These are phyloP conservation scores for Durusdinium trenchii DNA, from an alignment of 73 alveolate species.

Conservation along the genomic window DNA sequence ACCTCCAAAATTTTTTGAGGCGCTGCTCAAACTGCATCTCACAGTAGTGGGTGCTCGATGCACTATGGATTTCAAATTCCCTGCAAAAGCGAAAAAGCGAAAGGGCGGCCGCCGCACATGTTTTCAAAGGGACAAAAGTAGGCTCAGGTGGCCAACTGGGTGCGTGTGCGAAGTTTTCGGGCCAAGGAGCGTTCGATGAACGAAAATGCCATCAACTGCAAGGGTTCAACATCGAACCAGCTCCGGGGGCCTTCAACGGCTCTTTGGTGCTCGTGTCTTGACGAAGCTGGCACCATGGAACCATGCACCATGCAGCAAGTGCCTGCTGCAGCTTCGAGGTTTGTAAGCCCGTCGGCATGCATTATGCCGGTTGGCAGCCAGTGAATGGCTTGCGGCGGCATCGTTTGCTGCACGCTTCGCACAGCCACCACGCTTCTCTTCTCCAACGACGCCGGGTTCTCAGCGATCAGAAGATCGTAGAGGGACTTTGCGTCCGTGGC, in stretches of 20 bases:
- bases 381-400: background rate
- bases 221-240: too few relatives aligned
- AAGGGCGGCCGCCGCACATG: too few relatives aligned
- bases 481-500: background rate
- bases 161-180: too few relatives aligned
- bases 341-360: conserved; percentile 25
- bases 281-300: background rate
- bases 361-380: background rate
- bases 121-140: too few relatives aligned
- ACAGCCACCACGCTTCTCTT: background rate
- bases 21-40: too few relatives aligned
- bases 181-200: too few relatives aligned
- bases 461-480: background rate
- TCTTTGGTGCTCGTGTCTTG: too few relatives aligned
- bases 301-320: background rate
- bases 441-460: background rate
- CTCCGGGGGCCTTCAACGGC: background rate
- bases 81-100: too few relatives aligned
- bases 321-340: background rate
- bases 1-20: too few relatives aligned
- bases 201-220: too few relatives aligned
- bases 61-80: background rate
- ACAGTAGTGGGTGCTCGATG: background rate
- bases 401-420: background rate
- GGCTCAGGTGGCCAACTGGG: too few relatives aligned